These are phyloP conservation scores for Mytilinidion resinicola DNA, from an alignment of 495 filamentous ascomycete genomes.

Conservation along the genomic window DNA sequence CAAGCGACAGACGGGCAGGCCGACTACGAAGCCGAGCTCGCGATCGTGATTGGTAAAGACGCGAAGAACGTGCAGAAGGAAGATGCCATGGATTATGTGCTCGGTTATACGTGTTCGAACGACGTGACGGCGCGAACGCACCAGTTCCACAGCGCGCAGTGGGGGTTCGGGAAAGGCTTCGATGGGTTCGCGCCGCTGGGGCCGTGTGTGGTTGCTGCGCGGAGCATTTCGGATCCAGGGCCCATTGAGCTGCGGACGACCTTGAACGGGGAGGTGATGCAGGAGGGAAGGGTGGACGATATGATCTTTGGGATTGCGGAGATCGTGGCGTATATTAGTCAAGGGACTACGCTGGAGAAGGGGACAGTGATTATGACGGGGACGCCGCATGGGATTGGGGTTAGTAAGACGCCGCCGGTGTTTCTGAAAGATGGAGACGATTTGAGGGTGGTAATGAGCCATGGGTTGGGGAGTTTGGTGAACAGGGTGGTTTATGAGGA, in stretches of 20 bases:
- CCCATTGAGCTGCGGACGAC: conserved; percentile 37
- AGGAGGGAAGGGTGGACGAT: conserved; percentile 47
- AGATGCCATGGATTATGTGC: conserved; percentile 64
- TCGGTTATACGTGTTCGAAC: conserved; percentile 77
- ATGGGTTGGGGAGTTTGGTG: too few species aligned
- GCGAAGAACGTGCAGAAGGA: conserved; percentile 60
- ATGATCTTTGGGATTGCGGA: conserved; percentile 43
- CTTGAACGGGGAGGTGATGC: conserved; percentile 45
- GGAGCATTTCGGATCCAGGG: conserved; percentile 36
- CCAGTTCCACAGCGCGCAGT: conserved; percentile 78
- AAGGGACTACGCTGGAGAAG: conserved; percentile 43
- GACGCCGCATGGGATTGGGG: conserved; percentile 15
- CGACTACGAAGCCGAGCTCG: conserved; percentile 83
- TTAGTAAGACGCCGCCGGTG: too few species aligned
- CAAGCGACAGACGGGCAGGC: conserved; percentile 56
- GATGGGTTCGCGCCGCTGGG: conserved; percentile 87
- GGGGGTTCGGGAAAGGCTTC: conserved; percentile 76
- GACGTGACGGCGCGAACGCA: conserved; percentile 80
- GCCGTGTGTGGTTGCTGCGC: conserved; percentile 56
- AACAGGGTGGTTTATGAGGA: too few species aligned
- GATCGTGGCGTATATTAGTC: conserved; percentile 44
- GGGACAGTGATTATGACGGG: conserved; percentile 46
- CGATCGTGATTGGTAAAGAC: conserved; percentile 68
- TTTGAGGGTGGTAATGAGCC: too few species aligned
- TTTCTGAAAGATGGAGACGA: too few species aligned